Conservation (phyloP, 768 basidiomycete genomes). For the Kockovaella imperatae region DNA sequence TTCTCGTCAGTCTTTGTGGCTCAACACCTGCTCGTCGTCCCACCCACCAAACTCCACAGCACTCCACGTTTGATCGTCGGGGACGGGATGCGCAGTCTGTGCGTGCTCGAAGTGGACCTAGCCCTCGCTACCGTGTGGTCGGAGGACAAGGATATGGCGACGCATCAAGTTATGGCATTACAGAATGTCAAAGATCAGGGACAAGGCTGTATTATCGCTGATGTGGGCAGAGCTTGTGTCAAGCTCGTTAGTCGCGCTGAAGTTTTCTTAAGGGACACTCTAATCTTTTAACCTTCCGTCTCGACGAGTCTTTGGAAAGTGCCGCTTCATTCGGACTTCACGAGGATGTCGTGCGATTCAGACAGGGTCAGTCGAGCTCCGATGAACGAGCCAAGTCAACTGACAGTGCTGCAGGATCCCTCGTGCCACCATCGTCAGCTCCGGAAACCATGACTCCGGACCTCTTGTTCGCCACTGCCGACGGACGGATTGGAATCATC, state of each 20-base stretch:
- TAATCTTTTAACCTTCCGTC: slow-evolving; percentile 40
- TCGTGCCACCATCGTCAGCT: slow-evolving; percentile 29
- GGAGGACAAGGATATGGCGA: slow-evolving; percentile 38
- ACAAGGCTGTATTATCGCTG: slow-evolving; percentile 33
- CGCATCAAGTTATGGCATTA: slow-evolving; percentile 37
- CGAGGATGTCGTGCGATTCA: slow-evolving; percentile 37
- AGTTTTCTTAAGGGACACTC: slow-evolving; percentile 23
- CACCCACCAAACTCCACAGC: slow-evolving; percentile 4
- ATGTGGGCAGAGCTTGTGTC: slow-evolving; percentile 26
- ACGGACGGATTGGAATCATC: slow-evolving; percentile 38
- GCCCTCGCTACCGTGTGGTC: slow-evolving; percentile 23
- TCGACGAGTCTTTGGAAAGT: slow-evolving; percentile 34
- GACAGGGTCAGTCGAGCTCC: slow-evolving; percentile 22
- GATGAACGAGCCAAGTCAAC: no score
- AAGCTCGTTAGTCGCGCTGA: neutral
- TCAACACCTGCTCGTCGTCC: slow-evolving; percentile 25
- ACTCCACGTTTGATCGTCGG: slow-evolving; percentile 37
- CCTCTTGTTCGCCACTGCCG: slow-evolving; percentile 33
- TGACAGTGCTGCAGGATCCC: slow-evolving; percentile 25
- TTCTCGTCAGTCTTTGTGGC: slow-evolving; percentile 39
- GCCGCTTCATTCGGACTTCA: slow-evolving; percentile 40
- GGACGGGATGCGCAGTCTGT: slow-evolving; percentile 42
- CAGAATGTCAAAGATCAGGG: slow-evolving; percentile 32
- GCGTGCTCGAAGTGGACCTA: slow-evolving; percentile 27
- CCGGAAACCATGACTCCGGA: slow-evolving; percentile 26